These are phyloP conservation scores for Annulohypoxylon truncatum DNA, from an alignment of 2,329 filamentous ascomycete species.

Conservation along the genomic window DNA sequence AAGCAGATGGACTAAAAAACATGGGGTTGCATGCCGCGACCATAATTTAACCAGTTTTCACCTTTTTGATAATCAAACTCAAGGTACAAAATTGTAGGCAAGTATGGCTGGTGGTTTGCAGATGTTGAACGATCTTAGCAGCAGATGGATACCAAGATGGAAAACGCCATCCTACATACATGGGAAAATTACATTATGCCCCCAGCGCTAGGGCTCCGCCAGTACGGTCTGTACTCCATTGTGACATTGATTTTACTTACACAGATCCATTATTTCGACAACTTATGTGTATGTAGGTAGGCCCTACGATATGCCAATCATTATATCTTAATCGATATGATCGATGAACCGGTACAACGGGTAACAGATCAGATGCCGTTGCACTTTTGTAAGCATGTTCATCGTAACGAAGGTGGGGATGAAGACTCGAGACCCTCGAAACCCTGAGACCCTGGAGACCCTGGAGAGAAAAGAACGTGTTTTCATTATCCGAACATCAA, in stretches of 20 bases:
- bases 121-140: neutral
- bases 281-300: neutral
- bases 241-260: neutral
- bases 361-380: conserved; percentile 20
- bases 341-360: conserved; percentile 27
- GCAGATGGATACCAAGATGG: conserved; percentile 2
- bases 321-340: conserved; percentile 1
- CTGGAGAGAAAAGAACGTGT: neutral
- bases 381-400: neutral
- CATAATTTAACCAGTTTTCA: conserved; percentile 11
- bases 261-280: conserved; percentile 1
- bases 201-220: conserved; percentile 18
- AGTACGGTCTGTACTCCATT: conserved; percentile 5
- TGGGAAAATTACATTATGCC: conserved; percentile 23
- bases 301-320: conserved; percentile 28
- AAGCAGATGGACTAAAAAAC: neutral
- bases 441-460: too few species aligned
- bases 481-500: neutral
- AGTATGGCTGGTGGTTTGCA: neutral
- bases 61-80: neutral
- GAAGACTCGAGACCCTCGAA: neutral
- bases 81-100: neutral
- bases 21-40: conserved; percentile 13
- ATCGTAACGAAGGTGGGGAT: neutral
- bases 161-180: conserved; percentile 18